A percentile compares a stretch with the other conserved stretches of the same genome.
Evolutionary conservation across 2,329 filamentous ascomycete species (phyloP).

Genomic region (Colletotrichum viniferum): DNA sequence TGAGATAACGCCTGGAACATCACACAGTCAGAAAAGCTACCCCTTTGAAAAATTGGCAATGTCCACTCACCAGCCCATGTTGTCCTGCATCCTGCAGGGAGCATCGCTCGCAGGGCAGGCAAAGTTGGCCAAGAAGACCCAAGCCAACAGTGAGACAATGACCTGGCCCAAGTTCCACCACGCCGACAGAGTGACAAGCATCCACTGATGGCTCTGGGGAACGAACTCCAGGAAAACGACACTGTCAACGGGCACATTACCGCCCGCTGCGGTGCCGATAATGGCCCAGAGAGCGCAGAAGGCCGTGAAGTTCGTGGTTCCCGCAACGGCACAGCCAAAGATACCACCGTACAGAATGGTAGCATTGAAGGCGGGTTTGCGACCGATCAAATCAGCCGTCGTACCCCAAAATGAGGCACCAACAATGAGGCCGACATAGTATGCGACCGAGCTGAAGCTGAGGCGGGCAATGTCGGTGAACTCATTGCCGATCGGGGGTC

Average conservation of each 20-base stretch:
- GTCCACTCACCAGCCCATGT: constrained; percentile 49
- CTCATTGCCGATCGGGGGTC: constrained; percentile 36
- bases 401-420: constrained; percentile 51
- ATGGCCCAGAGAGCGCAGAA: constrained; percentile 60
- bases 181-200: constrained; percentile 48
- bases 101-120: constrained; percentile 38
- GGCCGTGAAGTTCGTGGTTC: constrained; percentile 61
- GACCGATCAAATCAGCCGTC: constrained; percentile 44
- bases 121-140: constrained; percentile 46
- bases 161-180: constrained; percentile 60
- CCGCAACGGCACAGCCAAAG: constrained; percentile 63
- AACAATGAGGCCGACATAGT: constrained; percentile 46
- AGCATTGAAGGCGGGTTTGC: constrained; percentile 48
- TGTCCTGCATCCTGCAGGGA: constrained; percentile 41
- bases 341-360: constrained; percentile 50
- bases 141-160: constrained; percentile 47
- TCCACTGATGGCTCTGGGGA: constrained; percentile 50
- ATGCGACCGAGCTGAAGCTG: constrained; percentile 39
- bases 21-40: accelerated
- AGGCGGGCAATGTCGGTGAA: constrained; percentile 34
- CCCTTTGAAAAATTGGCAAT: background rate
- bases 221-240: constrained; percentile 58
- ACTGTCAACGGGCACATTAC: constrained; percentile 56
- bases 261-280: constrained; percentile 46
- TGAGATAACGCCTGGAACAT: constrained; percentile 41